phyloP scores from a whole-genome alignment of 345 rosid species.

The Ceriops tagal region DNA sequence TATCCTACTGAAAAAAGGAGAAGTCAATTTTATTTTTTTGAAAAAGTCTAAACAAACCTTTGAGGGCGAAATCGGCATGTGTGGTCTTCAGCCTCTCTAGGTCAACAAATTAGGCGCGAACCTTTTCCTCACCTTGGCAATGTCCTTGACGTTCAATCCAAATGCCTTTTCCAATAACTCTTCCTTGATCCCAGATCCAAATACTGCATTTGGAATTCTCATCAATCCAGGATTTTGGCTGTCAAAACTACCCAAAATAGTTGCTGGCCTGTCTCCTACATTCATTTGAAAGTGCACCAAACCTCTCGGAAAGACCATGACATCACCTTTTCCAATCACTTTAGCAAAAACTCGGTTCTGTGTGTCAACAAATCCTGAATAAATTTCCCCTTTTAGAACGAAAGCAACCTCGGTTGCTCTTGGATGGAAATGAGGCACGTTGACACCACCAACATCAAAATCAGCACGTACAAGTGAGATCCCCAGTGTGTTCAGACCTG shows the following conservation, averaged over 20 bases:
- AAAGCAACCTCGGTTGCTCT: slow-evolving; percentile 68
- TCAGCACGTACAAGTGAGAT: slow-evolving; percentile 73
- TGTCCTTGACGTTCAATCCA: slow-evolving; percentile 58
- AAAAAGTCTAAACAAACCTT: too few relatives aligned
- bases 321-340: slow-evolving; percentile 73
- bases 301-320: slow-evolving; percentile 86
- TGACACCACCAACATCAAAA: slow-evolving; percentile 56
- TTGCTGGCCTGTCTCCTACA: slow-evolving; percentile 57
- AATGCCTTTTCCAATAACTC: slow-evolving; percentile 71
- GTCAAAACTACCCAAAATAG: slow-evolving; percentile 61
- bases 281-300: slow-evolving; percentile 85
- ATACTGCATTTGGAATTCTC: slow-evolving; percentile 63
- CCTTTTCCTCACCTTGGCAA: slow-evolving; percentile 53
- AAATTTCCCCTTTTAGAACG: slow-evolving; percentile 54
- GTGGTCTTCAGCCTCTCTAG: background rate
- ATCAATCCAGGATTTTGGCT: slow-evolving; percentile 71
- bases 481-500: slow-evolving; percentile 70
- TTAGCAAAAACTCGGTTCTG: slow-evolving; percentile 54
- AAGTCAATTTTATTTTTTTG: too few relatives aligned
- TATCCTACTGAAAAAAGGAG: too few relatives aligned
- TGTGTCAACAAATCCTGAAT: slow-evolving; percentile 76
- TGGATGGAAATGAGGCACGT: slow-evolving; percentile 80
- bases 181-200: slow-evolving; percentile 64
- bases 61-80: too few relatives aligned
- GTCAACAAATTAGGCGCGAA: slow-evolving; percentile 30